A percentile compares a stretch with the other conserved stretches of the same genome.
phyloP scores from a whole-genome alignment of 2,329 filamentous ascomycete genomes.

The Botrytis hyacinthi region DNA sequence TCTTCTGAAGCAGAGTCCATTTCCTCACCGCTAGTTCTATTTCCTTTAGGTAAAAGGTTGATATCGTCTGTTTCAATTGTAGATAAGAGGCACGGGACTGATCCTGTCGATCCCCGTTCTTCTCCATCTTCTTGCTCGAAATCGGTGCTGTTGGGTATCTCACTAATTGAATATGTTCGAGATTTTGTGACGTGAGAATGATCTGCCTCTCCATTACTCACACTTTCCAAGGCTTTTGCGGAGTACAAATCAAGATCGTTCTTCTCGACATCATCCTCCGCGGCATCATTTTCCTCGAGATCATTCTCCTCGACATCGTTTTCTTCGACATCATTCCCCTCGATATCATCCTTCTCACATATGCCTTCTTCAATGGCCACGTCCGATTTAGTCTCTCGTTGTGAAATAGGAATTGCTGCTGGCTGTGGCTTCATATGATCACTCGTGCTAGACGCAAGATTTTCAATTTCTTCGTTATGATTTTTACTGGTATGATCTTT shows the following conservation, averaged over 20 bases:
- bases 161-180: not conserved
- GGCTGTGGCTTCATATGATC: not conserved
- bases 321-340: too few relatives aligned
- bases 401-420: not conserved
- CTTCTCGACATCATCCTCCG: too few relatives aligned
- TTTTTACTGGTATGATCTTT: not conserved
- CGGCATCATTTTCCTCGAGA: too few relatives aligned
- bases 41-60: not conserved
- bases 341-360: too few relatives aligned
- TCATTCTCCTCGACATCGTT: fast-evolving
- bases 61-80: not conserved
- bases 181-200: not conserved
- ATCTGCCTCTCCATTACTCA: not conserved
- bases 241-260: not conserved
- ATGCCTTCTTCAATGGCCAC: not conserved
- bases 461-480: not conserved
- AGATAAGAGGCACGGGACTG: too few relatives aligned
- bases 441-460: not conserved
- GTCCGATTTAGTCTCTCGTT: not conserved
- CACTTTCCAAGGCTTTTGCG: not conserved
- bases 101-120: not conserved
- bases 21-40: not conserved
- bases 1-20: not conserved
- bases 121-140: too few relatives aligned
- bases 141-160: not conserved